Evolutionary conservation across 805 yeast species (phyloP).

Genomic region (Ogataea nitratoaversa): DNA sequence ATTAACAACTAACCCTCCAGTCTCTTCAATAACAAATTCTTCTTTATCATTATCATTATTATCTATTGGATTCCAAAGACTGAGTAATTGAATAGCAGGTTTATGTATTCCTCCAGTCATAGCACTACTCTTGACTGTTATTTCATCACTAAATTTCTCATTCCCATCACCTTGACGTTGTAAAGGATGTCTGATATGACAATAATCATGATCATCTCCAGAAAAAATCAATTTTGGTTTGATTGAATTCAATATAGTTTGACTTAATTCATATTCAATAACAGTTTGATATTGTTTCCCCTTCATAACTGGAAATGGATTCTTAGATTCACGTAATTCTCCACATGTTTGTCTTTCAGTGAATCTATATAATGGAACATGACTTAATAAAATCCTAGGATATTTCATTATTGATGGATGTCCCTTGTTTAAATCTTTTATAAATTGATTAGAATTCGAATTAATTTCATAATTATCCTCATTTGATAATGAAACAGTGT

Average conservation of each 20-base stretch:
- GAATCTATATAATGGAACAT: conserved; percentile 81
- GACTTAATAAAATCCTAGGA: conserved; percentile 75
- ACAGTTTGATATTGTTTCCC: conserved; percentile 92
- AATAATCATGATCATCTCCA: conserved; percentile 97
- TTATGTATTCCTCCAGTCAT: conserved; percentile 86
- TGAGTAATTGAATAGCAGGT: conserved; percentile 85
- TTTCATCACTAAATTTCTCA: conserved; percentile 41
- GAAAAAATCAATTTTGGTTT: conserved; percentile 72
- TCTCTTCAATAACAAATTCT: conserved; percentile 4
- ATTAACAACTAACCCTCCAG: conserved; percentile 18
- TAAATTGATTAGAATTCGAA: conserved; percentile 46
- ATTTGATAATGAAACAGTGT: conserved; percentile 75
- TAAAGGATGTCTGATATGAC: conserved; percentile 61
- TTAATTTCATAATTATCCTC: conserved; percentile 40
- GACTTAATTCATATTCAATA: conserved; percentile 54
- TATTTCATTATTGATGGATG: conserved; percentile 14
- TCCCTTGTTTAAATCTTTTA: conserved; percentile 34
- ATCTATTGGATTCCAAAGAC: conserved; percentile 42
- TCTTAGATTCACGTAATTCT: conserved; percentile 61
- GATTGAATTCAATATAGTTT: conserved; percentile 50
- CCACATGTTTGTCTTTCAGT: conserved; percentile 63
- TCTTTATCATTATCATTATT: background rate
- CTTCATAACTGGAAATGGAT: conserved; percentile 59
- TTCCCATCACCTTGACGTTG: conserved; percentile 4
- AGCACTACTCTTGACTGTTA: conserved; percentile 83